Percentiles rank a stretch among this genome's conserved stretches.
These are phyloP conservation scores for Blumeriella jaapii DNA, from an alignment of 2,329 filamentous ascomycete species.

Conservation along the genomic window DNA sequence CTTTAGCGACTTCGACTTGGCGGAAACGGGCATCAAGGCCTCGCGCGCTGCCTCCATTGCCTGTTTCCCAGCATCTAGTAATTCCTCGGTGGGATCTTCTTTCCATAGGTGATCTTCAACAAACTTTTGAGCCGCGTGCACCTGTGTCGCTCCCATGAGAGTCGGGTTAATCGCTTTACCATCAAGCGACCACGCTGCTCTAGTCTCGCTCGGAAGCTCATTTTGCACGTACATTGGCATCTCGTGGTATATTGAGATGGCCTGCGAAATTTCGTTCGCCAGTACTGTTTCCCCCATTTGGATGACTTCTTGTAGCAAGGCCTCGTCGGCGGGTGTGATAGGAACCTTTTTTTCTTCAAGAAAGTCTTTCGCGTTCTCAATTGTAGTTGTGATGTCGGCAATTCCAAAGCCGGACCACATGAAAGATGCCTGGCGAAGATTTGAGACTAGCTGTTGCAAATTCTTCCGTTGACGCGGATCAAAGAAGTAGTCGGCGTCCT, in stretches of 20 bases:
- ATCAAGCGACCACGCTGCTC: conserved; percentile 57
- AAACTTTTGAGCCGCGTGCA: conserved; percentile 41
- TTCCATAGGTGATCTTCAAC: conserved; percentile 30
- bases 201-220: conserved; percentile 48
- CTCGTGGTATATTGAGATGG: conserved; percentile 62
- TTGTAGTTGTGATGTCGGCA: conserved; percentile 48
- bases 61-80: conserved; percentile 20
- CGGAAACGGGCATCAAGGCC: conserved; percentile 1
- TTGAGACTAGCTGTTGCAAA: conserved; percentile 58
- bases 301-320: conserved; percentile 53
- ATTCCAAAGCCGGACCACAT: conserved; percentile 66
- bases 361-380: conserved; percentile 59
- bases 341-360: conserved; percentile 47
- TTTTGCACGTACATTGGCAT: conserved; percentile 60
- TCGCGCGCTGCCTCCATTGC: conserved; percentile 1
- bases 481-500: conserved; percentile 81
- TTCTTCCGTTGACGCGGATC: conserved; percentile 60
- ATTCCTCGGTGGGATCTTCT: conserved; percentile 13
- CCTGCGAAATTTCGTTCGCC: conserved; percentile 49
- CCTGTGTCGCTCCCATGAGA: conserved; percentile 43
- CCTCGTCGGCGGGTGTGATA: conserved; percentile 49
- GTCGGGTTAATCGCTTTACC: conserved; percentile 33
- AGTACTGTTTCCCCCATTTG: conserved; percentile 48
- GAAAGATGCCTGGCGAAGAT: conserved; percentile 74
- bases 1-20: not conserved